phyloP scores from a whole-genome alignment of 2,329 filamentous ascomycete genomes.

The Calonectria crousiana region DNA sequence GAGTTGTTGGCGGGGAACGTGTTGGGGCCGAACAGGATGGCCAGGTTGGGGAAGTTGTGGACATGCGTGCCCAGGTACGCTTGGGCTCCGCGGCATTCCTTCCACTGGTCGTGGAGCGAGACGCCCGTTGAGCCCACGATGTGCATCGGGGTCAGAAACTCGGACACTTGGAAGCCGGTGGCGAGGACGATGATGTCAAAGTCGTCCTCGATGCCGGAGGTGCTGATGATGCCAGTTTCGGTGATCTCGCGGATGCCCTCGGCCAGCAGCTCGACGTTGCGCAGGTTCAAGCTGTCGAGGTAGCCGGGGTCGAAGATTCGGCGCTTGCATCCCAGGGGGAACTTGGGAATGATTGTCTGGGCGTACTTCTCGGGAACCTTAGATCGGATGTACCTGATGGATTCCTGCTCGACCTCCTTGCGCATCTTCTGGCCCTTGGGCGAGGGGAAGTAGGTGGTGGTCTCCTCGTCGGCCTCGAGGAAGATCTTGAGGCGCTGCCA shows the following conservation, averaged over 20 bases:
- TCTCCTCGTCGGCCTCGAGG: conserved; percentile 24
- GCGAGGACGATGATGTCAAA: conserved; percentile 45
- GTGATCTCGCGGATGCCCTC: conserved; percentile 41
- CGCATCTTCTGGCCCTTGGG: conserved; percentile 18
- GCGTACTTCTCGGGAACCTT: conserved; percentile 19
- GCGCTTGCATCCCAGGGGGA: conserved; percentile 47
- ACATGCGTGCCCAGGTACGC: conserved; percentile 47
- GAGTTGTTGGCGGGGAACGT: conserved; percentile 45
- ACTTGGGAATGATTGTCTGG: conserved; percentile 17
- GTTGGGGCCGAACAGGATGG: conserved; percentile 43
- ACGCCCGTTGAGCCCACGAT: conserved; percentile 42
- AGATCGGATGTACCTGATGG: conserved; percentile 26
- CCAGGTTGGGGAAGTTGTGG: conserved; percentile 49
- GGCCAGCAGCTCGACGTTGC: conserved; percentile 40
- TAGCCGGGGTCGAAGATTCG: conserved; percentile 47
- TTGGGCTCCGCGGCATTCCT: conserved; percentile 41
- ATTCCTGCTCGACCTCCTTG: conserved; percentile 21
- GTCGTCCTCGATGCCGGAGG: conserved; percentile 29
- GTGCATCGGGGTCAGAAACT: conserved; percentile 45
- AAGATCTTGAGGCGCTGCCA: conserved; percentile 25
- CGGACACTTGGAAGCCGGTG: conserved; percentile 43
- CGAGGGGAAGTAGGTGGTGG: conserved; percentile 25
- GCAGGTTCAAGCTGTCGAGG: conserved; percentile 37
- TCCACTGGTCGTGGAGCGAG: conserved; percentile 45
- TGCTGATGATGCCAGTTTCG: conserved; percentile 42